phyloP scores from a whole-genome alignment of 441 rosid species.

The Eruca vesicaria region DNA sequence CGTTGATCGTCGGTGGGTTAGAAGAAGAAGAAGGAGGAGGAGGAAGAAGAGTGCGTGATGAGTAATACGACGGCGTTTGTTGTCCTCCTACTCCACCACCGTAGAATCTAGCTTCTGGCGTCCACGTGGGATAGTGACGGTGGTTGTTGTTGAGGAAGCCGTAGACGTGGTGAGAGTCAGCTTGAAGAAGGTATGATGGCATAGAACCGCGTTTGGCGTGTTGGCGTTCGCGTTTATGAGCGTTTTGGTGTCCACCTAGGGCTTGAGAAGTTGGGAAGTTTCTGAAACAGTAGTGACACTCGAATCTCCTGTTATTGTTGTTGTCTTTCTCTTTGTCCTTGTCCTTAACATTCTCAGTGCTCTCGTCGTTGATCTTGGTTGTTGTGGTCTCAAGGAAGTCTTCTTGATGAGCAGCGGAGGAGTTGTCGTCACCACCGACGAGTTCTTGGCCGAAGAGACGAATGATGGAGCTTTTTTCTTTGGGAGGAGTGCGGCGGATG shows the following conservation, averaged over 20 bases:
- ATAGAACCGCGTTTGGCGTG: conserved; percentile 41
- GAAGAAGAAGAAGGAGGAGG: no score
- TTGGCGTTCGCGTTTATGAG: conserved; percentile 47
- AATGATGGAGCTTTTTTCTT: conserved; percentile 53
- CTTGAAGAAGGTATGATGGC: conserved; percentile 32
- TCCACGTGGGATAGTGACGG: conserved; percentile 35
- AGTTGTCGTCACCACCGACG: conserved; percentile 30
- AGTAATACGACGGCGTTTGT: conserved; percentile 42
- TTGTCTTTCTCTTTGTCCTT: conserved; percentile 24
- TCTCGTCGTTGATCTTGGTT: conserved; percentile 26
- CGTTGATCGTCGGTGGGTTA: conserved; percentile 31
- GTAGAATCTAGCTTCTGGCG: conserved; percentile 28
- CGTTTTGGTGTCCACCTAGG: conserved; percentile 52
- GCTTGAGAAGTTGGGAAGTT: conserved; percentile 51
- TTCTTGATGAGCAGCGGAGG: conserved; percentile 5
- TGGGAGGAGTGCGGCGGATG: conserved; percentile 69
- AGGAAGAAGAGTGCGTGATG: conserved; percentile 25
- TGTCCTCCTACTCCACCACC: conserved; percentile 4
- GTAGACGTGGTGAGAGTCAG: conserved; percentile 36
- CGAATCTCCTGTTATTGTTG: conserved; percentile 36
- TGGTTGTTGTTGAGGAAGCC: conserved; percentile 23
- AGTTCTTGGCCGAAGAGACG: conserved; percentile 70
- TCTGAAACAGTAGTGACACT: conserved; percentile 46
- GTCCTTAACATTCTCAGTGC: conserved; percentile 9
- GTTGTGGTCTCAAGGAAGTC: conserved; percentile 27